phyloP scores from a whole-genome alignment of 148 eudicot species.

The Arctostaphylos glauca region DNA sequence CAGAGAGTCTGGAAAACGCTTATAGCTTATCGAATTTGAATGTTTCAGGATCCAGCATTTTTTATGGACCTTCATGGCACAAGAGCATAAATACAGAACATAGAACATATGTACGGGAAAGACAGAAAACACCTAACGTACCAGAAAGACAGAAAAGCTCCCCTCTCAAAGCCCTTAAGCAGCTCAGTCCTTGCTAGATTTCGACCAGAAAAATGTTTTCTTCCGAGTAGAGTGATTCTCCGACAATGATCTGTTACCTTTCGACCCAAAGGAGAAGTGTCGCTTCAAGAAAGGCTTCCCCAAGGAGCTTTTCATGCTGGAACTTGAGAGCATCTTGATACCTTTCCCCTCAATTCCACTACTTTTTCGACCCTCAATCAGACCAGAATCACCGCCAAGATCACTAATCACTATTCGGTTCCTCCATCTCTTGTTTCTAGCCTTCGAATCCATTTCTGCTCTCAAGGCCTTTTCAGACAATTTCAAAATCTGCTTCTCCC shows the following conservation, averaged over 20 bases:
- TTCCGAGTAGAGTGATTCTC: slow-evolving; percentile 45
- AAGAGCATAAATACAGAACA: neutral
- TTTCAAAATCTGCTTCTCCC: slow-evolving; percentile 70
- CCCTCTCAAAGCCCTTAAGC: slow-evolving; percentile 10
- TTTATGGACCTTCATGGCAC: neutral
- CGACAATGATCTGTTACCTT: slow-evolving; percentile 38
- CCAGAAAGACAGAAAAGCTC: neutral
- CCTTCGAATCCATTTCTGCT: slow-evolving; percentile 63
- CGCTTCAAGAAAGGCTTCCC: slow-evolving; percentile 77
- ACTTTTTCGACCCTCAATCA: slow-evolving; percentile 53
- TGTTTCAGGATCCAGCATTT: neutral
- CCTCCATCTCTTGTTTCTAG: slow-evolving; percentile 51
- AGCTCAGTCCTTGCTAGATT: slow-evolving; percentile 67
- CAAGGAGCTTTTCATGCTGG: slow-evolving; percentile 60
- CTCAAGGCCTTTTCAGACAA: slow-evolving; percentile 64
- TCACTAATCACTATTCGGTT: slow-evolving; percentile 50
- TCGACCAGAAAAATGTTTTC: slow-evolving; percentile 85
- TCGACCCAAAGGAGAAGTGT: slow-evolving; percentile 83
- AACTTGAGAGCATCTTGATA: slow-evolving; percentile 54
- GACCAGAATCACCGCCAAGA: slow-evolving; percentile 28
- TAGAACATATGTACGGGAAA: neutral
- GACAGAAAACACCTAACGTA: neutral
- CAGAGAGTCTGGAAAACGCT: neutral
- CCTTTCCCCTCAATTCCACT: slow-evolving; percentile 39
- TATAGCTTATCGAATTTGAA: neutral